Conservation (phyloP, 176 grass and related monocot species). For the Rhipidocladum racemiflorum region DNA sequence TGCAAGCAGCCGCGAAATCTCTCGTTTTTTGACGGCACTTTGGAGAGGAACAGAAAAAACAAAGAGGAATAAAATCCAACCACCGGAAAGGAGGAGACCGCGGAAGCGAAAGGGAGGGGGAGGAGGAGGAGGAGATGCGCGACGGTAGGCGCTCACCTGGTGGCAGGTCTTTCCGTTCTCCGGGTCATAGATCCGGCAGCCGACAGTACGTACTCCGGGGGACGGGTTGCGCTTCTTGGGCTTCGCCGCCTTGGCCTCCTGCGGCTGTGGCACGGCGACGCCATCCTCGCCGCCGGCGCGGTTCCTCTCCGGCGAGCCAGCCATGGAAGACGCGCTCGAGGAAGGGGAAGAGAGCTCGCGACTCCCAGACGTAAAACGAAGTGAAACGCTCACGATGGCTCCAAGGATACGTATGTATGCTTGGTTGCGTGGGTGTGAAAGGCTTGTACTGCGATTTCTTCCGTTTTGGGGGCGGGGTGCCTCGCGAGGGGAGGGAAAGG, state of each 20-base stretch:
- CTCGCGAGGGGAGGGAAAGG: not conserved
- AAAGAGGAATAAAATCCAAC: not conserved
- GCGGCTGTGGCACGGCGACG: slow-evolving; percentile 8
- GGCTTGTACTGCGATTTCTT: not conserved
- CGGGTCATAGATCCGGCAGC: slow-evolving; percentile 65
- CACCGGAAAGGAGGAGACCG: not conserved
- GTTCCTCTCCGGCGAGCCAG: not conserved
- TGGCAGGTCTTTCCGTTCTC: slow-evolving; percentile 85
- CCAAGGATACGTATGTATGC: not conserved
- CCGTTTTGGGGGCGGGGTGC: not conserved
- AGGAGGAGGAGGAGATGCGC: not conserved
- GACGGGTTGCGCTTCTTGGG: slow-evolving; percentile 41
- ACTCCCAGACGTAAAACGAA: not conserved
- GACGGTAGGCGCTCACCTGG: slow-evolving; percentile 47
- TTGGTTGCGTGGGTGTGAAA: not conserved
- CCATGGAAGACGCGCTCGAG: not conserved
- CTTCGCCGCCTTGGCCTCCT: not conserved
- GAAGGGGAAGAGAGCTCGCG: not conserved
- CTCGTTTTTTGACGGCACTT: slow-evolving; percentile 93
- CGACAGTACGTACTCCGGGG: slow-evolving; percentile 52
- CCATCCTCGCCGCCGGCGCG: not conserved
- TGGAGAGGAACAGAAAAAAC: not conserved
- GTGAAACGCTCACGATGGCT: not conserved
- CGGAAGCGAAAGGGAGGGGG: not conserved
- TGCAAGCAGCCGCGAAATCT: slow-evolving; percentile 70